phyloP scores from a whole-genome alignment of 345 rosid species.

The Salix purpurea region DNA sequence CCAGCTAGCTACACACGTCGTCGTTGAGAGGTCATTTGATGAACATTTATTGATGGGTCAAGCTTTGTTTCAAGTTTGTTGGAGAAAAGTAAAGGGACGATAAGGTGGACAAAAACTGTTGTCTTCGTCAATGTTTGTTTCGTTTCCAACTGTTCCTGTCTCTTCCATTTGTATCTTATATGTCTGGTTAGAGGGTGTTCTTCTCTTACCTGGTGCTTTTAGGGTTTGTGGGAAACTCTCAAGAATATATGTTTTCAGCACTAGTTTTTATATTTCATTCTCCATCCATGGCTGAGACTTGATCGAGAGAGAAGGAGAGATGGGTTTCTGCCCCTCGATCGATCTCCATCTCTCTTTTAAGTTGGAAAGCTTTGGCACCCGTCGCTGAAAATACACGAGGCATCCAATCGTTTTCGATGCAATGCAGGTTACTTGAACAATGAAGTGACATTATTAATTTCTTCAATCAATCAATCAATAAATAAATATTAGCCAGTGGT shows the following conservation, averaged over 20 bases:
- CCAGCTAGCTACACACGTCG: not conserved
- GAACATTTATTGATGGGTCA: constrained; percentile 10
- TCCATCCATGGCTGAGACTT: not conserved
- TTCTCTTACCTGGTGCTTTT: constrained; percentile 16
- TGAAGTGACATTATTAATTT: not conserved
- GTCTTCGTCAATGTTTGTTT: constrained; percentile 33
- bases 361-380: not conserved
- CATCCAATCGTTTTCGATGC: too few relatives aligned
- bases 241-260: not conserved
- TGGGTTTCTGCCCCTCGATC: too few relatives aligned
- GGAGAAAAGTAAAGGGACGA: not conserved
- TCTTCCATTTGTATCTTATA: constrained; percentile 18
- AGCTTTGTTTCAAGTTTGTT: constrained; percentile 4
- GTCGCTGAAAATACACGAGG: not conserved
- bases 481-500: not conserved
- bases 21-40: constrained; percentile 4
- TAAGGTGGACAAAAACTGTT: not conserved
- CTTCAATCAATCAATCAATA: not conserved
- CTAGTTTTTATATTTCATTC: too few relatives aligned
- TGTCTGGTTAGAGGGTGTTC: constrained; percentile 31
- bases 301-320: too few relatives aligned
- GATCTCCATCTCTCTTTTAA: not conserved
- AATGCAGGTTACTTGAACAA: not conserved
- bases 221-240: constrained; percentile 1
- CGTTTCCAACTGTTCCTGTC: constrained; percentile 27